A percentile compares a stretch with the other conserved stretches of the same genome.
Evolutionary conservation across 2,329 filamentous ascomycete genomes (phyloP).

Genomic region (Calycina herbarum): DNA sequence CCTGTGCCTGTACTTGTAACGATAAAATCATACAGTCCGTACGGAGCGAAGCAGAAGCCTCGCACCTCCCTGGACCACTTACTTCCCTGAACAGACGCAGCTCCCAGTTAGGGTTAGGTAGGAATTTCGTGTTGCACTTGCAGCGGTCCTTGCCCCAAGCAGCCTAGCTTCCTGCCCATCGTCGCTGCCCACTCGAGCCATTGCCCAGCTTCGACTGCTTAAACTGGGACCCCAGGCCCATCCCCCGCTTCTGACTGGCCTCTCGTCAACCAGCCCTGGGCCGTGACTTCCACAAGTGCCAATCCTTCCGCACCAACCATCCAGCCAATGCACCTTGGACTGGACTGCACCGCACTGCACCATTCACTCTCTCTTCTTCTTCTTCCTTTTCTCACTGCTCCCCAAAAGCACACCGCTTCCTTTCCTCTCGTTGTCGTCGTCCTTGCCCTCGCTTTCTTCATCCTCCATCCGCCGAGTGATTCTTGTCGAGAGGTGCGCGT

Average conservation of each 20-base stretch:
- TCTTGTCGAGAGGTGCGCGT: slow-evolving; percentile 16
- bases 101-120: too few species aligned
- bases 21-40: too few species aligned
- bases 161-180: neutral
- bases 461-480: slow-evolving; percentile 20
- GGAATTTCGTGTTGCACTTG: too few species aligned
- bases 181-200: neutral
- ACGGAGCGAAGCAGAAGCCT: neutral
- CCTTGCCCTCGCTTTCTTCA: slow-evolving; percentile 22
- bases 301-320: slow-evolving; percentile 22
- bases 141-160: too few species aligned
- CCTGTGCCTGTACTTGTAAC: too few species aligned
- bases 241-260: slow-evolving; percentile 5
- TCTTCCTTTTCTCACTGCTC: neutral
- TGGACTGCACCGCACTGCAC: slow-evolving; percentile 11
- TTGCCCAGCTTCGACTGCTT: neutral
- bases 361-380: slow-evolving; percentile 10
- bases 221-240: neutral
- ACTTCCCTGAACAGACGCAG: neutral
- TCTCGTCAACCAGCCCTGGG: neutral
- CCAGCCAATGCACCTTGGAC: slow-evolving; percentile 15
- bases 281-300: neutral
- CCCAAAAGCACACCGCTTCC: slow-evolving; percentile 26
- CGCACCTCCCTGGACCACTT: neutral
- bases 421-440: slow-evolving; percentile 22